Percentiles rank a stretch among this genome's conserved stretches.
Conservation (phyloP, 2,329 filamentous ascomycete genomes). For the Sarocladiaceae sp. region DNA sequence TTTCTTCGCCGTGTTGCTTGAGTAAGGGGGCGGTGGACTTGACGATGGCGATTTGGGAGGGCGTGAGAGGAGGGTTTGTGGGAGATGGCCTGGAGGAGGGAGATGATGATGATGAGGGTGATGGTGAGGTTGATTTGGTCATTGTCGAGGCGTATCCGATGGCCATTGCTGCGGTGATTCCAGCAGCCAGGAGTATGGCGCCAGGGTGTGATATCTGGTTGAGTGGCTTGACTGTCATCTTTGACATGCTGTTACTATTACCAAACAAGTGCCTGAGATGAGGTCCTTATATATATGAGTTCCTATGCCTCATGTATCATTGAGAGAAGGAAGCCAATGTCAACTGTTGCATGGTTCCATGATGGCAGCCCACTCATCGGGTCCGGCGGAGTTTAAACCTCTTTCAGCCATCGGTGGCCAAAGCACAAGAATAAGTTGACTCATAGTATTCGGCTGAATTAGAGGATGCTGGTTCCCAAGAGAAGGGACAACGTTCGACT, state of each 20-base stretch:
- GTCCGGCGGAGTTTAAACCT: slow-evolving; percentile 5
- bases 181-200: not conserved
- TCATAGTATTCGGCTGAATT: not conserved
- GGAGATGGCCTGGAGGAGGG: not conserved
- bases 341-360: not conserved
- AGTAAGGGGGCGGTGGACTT: slow-evolving; percentile 72
- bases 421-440: not conserved
- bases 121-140: too few species aligned
- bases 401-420: not conserved
- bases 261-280: too few species aligned
- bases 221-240: not conserved
- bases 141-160: not conserved
- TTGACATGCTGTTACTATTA: slow-evolving; percentile 5
- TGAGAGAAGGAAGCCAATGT: not conserved
- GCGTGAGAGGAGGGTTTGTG: slow-evolving; percentile 38
- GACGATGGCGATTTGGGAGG: slow-evolving; percentile 62
- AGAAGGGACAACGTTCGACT: too few species aligned
- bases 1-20: slow-evolving; percentile 58
- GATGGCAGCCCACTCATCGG: not conserved
- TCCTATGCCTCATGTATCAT: not conserved
- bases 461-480: too few species aligned
- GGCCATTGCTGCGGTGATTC: slow-evolving; percentile 1
- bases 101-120: not conserved
- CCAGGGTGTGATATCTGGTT: slow-evolving; percentile 5
- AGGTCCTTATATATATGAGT: not conserved